These are phyloP conservation scores for Fusarium protoensiforme DNA, from an alignment of 2,329 filamentous ascomycete species.

Conservation along the genomic window DNA sequence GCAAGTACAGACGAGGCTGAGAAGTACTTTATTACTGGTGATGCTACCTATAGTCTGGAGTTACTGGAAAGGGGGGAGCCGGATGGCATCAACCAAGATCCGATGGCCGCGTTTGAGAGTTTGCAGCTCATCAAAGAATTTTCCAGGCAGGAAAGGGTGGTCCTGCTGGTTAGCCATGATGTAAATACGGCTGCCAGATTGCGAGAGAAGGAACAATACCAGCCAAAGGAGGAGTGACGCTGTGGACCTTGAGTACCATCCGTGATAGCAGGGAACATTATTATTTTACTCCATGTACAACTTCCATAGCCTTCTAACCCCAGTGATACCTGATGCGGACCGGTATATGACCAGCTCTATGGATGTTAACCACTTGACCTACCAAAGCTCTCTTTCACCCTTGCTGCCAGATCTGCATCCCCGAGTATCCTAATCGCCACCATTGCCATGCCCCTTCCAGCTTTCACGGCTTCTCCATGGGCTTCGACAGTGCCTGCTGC, in stretches of 20 bases:
- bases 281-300: background rate
- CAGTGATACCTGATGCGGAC: too few relatives aligned
- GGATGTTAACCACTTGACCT: too few relatives aligned
- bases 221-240: background rate
- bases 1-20: background rate
- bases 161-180: background rate
- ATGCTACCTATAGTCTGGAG: background rate
- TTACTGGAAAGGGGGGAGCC: background rate
- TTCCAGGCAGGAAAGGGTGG: background rate
- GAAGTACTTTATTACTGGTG: background rate
- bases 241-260: background rate
- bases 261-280: background rate
- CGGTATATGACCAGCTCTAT: too few relatives aligned
- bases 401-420: background rate
- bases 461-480: background rate
- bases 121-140: background rate
- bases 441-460: background rate
- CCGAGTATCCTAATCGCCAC: background rate
- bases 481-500: background rate
- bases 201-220: background rate
- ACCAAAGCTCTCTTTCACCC: background rate
- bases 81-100: background rate
- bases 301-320: background rate
- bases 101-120: background rate
- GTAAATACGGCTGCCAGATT: background rate